Evolutionary conservation across 2,329 filamentous ascomycete species (phyloP), one percentile per base, ranked within the genome.

Genomic region (Ascochyta viciae-villosae): DNA sequence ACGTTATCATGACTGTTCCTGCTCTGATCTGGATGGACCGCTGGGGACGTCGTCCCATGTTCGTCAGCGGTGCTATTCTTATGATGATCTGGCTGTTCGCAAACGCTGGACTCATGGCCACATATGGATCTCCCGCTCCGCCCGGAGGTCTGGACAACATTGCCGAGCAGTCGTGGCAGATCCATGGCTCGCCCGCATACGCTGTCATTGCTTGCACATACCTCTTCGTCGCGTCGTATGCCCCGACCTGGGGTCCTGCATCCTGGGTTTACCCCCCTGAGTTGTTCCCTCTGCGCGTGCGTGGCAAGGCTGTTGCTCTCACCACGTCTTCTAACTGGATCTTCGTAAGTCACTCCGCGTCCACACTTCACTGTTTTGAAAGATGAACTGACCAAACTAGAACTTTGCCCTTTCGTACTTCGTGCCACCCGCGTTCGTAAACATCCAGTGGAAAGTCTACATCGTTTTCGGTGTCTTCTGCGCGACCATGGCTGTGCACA

Each of bases 401-500:
- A 84, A 84, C 72, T 85, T 83, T 71, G 80, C 83, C 0, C 78
- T 88, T 8, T 68, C 65, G 0, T 74, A 83, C 66, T 86, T 87
- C 60, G 81, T 85, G 0, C 83, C 84, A 0, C 83, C 83, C 0
- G 81, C 83, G 0, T 86, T 87, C 62, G 81, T 82, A 62, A 85
- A 82, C 69, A 85, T 85, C 61, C 67, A 76, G 50, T 86, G 83
- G 78, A 71, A 83, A 65, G 86, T 86, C 60, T 93, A 92, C 75
- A 84, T 92, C 74, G 81, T 94, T 61, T 94, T 94, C 68, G 90
- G 83, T 12, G 82, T 86, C 15, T 91, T 92, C 79, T 90, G 89
- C 70, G 82, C 82, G 1, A 80, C 81, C 6, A 89, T 89, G 66
- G 86, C 87, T 37, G 71, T 92, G 47, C 89, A 92, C 71, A 86